phyloP scores from a whole-genome alignment of 176 grass and related monocot genomes.

The Aegilops sharonensis region DNA sequence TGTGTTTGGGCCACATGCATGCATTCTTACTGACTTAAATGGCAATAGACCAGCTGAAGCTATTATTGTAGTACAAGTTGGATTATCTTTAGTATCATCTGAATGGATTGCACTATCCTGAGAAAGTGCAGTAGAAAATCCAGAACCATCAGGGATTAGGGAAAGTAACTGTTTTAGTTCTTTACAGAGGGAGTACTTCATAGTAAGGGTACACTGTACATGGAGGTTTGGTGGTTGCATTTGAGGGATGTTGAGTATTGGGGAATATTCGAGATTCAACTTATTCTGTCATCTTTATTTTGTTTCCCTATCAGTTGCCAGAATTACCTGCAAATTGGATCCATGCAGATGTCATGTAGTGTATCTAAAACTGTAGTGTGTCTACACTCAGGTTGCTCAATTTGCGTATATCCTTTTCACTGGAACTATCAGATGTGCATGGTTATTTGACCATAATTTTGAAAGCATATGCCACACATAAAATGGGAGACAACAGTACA shows the following conservation, averaged over 20 bases:
- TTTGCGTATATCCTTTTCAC: background rate
- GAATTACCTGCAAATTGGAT: background rate
- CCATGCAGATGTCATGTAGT: background rate
- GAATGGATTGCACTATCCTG: background rate
- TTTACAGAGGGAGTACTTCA: background rate
- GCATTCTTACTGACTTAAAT: background rate
- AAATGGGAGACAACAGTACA: background rate
- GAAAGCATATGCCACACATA: background rate
- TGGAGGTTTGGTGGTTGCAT: background rate
- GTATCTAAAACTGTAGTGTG: background rate
- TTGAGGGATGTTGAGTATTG: background rate
- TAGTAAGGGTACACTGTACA: background rate
- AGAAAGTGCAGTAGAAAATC: background rate
- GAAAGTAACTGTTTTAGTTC: background rate
- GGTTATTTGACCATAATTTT: constrained; percentile 6
- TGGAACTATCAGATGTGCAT: background rate
- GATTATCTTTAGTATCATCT: background rate
- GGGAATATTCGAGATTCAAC: background rate
- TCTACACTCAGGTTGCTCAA: background rate
- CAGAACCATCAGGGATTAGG: background rate
- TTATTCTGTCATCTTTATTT: background rate
- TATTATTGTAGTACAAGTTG: background rate
- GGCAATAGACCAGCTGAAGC: background rate
- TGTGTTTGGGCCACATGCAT: background rate
- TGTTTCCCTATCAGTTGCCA: constrained; percentile 1